Conservation (phyloP, 2,329 filamentous ascomycete genomes). For the Exophiala mesophila region DNA sequence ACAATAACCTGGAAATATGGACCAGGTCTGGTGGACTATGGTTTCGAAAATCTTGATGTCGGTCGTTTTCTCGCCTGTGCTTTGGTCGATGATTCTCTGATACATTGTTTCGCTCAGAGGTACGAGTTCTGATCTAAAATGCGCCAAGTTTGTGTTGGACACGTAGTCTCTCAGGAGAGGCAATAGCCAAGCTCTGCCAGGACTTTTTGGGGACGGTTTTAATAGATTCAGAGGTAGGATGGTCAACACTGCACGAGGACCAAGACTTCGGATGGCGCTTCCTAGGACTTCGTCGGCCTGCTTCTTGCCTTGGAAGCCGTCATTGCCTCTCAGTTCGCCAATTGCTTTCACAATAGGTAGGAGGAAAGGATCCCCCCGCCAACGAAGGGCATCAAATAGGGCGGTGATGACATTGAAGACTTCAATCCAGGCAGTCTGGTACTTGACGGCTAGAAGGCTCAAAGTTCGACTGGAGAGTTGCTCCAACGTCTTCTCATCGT, state of each 20-base stretch:
- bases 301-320: conserved; percentile 88
- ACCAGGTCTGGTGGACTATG: conserved; percentile 92
- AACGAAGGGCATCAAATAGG: conserved; percentile 81
- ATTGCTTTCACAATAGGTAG: conserved; percentile 70
- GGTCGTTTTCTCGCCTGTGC: conserved; percentile 79
- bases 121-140: conserved; percentile 82
- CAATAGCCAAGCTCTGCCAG: conserved; percentile 89
- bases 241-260: conserved; percentile 74
- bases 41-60: conserved; percentile 98
- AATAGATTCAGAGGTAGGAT: conserved; percentile 82
- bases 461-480: conserved; percentile 68
- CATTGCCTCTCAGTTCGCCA: conserved; percentile 80
- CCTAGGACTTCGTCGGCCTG: conserved; percentile 88
- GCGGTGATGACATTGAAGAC: conserved; percentile 84
- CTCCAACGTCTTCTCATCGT: conserved; percentile 83
- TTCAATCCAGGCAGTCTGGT: conserved; percentile 90
- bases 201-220: conserved; percentile 68
- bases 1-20: conserved; percentile 87
- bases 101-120: conserved; percentile 87
- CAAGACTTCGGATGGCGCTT: conserved; percentile 83
- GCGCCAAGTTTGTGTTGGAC: conserved; percentile 77
- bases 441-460: conserved; percentile 78
- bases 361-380: conserved; percentile 76
- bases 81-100: conserved; percentile 79
- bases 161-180: conserved; percentile 85